Conservation (phyloP, 2,329 filamentous ascomycete genomes). For the Fusarium nygamai region DNA sequence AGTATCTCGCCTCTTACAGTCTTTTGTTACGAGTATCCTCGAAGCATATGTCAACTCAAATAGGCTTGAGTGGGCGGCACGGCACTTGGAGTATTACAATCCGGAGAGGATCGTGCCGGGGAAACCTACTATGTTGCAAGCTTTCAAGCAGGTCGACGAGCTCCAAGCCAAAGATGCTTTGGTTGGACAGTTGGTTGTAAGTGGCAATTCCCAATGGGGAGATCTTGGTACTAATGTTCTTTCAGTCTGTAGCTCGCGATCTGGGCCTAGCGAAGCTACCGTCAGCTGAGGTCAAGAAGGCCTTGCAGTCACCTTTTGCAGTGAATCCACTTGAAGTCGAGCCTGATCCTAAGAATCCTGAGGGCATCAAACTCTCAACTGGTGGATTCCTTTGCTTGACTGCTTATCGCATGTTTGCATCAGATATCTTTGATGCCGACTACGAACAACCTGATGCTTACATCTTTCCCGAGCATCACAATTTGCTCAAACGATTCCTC, state of each 20-base stretch:
- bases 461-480: slow-evolving; percentile 69
- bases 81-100: slow-evolving; percentile 74
- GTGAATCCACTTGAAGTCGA: slow-evolving; percentile 58
- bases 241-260: slow-evolving; percentile 71
- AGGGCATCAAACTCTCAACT: slow-evolving; percentile 66
- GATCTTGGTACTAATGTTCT: slow-evolving; percentile 22
- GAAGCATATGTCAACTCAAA: slow-evolving; percentile 76
- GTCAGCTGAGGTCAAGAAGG: slow-evolving; percentile 57
- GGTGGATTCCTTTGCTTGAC: slow-evolving; percentile 68
- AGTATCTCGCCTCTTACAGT: slow-evolving; percentile 73
- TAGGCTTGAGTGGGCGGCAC: slow-evolving; percentile 68
- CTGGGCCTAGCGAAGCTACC: slow-evolving; percentile 63
- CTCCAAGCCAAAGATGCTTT: slow-evolving; percentile 71
- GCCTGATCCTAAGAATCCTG: slow-evolving; percentile 57
- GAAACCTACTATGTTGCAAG: slow-evolving; percentile 68
- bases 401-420: slow-evolving; percentile 71
- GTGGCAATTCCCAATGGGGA: slow-evolving; percentile 39
- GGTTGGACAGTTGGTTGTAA: slow-evolving; percentile 76
- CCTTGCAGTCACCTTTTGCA: slow-evolving; percentile 53
- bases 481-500: slow-evolving; percentile 64
- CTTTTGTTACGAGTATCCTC: slow-evolving; percentile 80
- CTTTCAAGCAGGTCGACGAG: slow-evolving; percentile 71
- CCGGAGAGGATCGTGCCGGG: slow-evolving; percentile 72
- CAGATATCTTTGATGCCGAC: slow-evolving; percentile 68
- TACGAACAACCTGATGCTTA: slow-evolving; percentile 62